These are phyloP conservation scores for Phanerochaete sordida DNA, from an alignment of 768 basidiomycete genomes.

Conservation along the genomic window DNA sequence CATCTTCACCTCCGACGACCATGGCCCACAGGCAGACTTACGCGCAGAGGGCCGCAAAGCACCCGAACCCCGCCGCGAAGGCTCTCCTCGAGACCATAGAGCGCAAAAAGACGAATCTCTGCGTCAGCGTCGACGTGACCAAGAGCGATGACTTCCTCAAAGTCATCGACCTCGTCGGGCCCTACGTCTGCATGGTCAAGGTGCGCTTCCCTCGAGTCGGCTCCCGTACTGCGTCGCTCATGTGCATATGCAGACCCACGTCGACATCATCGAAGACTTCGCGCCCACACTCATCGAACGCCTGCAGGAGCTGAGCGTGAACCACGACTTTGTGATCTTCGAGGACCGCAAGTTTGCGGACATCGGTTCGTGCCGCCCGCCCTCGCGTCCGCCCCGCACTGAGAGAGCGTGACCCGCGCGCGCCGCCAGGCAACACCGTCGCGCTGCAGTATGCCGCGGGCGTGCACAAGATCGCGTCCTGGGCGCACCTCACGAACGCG, in stretches of 20 bases:
- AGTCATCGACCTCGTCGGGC: slow-evolving; percentile 87
- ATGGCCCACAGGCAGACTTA: slow-evolving; percentile 49
- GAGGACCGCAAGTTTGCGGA: slow-evolving; percentile 99
- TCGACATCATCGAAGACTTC: slow-evolving; percentile 95
- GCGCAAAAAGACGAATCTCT: slow-evolving; percentile 86
- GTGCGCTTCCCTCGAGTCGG: slow-evolving; percentile 32
- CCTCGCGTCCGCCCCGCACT: background rate
- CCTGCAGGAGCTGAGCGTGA: slow-evolving; percentile 65
- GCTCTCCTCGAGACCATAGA: slow-evolving; percentile 78
- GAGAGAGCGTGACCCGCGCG: slow-evolving; percentile 2
- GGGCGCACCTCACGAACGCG: slow-evolving; percentile 97
- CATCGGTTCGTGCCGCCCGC: slow-evolving; percentile 61
- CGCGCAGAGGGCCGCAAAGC: slow-evolving; percentile 50
- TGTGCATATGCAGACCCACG: slow-evolving; percentile 69
- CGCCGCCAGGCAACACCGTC: slow-evolving; percentile 84
- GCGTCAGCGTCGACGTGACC: slow-evolving; percentile 94
- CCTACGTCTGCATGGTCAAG: slow-evolving; percentile 93
- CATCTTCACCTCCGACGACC: slow-evolving; percentile 23
- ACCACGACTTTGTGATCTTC: slow-evolving; percentile 94
- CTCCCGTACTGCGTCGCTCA: background rate
- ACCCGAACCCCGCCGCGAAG: slow-evolving; percentile 74
- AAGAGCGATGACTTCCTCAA: slow-evolving; percentile 71
- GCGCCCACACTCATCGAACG: slow-evolving; percentile 63
- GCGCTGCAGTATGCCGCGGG: slow-evolving; percentile 92
- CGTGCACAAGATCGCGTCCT: slow-evolving; percentile 87